Percentiles rank a stretch among this genome's conserved stretches.
These are phyloP conservation scores for Paramyrothecium roridum DNA, from an alignment of 2,329 filamentous ascomycete species.

Conservation along the genomic window DNA sequence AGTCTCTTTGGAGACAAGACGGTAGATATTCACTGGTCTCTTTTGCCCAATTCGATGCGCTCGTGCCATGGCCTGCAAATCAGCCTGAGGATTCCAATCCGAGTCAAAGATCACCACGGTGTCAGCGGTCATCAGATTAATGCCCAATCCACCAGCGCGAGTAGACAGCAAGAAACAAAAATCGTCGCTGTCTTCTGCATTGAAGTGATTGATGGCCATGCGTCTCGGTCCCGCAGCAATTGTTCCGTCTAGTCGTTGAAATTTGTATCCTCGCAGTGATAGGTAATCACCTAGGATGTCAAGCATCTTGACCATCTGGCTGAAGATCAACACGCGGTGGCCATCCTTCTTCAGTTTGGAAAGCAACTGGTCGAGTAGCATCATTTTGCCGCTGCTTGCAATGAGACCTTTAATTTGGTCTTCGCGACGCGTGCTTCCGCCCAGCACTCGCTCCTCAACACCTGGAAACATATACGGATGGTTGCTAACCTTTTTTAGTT, in stretches of 20 bases:
- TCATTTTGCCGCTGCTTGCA: conserved; percentile 98
- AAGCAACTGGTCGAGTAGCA: conserved; percentile 93
- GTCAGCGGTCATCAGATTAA: conserved; percentile 98
- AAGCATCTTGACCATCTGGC: conserved; percentile 99
- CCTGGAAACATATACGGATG: conserved; percentile 98
- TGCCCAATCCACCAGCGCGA: conserved; percentile 92
- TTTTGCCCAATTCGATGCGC: conserved; percentile 98
- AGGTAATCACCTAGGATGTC: conserved; percentile 95
- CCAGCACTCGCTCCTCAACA: conserved; percentile 84
- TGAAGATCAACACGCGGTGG: conserved; percentile 96
- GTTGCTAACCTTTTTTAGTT: conserved; percentile 98
- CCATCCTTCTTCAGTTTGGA: conserved; percentile 90
- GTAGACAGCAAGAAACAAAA: conserved; percentile 97
- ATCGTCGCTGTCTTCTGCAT: conserved; percentile 91
- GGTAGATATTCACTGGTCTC: conserved; percentile 92
- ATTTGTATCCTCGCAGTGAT: conserved; percentile 87
- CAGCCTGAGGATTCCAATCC: conserved; percentile 98
- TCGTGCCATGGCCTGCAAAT: conserved; percentile 96
- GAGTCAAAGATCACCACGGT: conserved; percentile 98
- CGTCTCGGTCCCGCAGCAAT: conserved; percentile 85
- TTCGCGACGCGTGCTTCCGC: conserved; percentile 76
- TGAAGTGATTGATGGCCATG: conserved; percentile 97
- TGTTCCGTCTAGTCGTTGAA: conserved; percentile 91
- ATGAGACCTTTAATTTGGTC: conserved; percentile 91
- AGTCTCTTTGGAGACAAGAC: conserved; percentile 95